Conservation (phyloP, 495 filamentous ascomycete species). For the Thermothielavioides terrestris region DNA sequence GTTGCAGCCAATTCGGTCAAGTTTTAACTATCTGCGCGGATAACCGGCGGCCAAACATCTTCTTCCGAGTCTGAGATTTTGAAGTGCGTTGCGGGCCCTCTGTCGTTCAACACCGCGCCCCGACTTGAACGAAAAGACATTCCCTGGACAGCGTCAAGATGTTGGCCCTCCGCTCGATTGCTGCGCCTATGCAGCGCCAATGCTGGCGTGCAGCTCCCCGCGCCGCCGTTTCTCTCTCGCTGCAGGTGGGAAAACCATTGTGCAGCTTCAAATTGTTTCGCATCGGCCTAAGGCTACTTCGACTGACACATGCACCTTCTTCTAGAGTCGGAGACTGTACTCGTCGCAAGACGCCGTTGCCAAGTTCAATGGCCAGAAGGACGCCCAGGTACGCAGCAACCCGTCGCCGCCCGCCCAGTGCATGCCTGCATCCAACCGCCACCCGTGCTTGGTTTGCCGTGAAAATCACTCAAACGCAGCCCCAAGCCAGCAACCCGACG, state of each 20-base stretch:
- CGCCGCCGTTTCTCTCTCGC: constrained; percentile 35
- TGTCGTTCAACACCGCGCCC: too few species aligned
- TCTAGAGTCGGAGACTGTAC: constrained; percentile 37
- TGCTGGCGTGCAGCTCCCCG: constrained; percentile 39
- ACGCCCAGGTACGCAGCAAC: constrained; percentile 60
- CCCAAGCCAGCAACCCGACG: not conserved
- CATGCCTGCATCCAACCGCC: constrained; percentile 5
- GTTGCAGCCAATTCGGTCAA: constrained; percentile 10
- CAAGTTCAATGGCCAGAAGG: constrained; percentile 86
- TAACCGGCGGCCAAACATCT: constrained; percentile 1
- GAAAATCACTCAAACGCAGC: constrained; percentile 39
- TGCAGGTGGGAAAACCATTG: constrained; percentile 34
- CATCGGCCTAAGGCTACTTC: not conserved
- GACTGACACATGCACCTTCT: constrained; percentile 16
- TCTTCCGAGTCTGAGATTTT: constrained; percentile 2
- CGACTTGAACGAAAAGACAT: not conserved
- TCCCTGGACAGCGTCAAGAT: constrained; percentile 28
- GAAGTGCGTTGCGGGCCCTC: not conserved
- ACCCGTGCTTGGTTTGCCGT: constrained; percentile 9
- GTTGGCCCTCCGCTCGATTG: constrained; percentile 44
- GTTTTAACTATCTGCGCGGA: constrained; percentile 14
- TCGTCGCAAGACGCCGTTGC: constrained; percentile 66
- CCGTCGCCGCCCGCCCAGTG: not conserved
- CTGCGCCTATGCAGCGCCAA: constrained; percentile 45
- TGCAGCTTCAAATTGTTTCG: constrained; percentile 6